Evolutionary conservation across 768 basidiomycete species (phyloP).

Genomic region (Leccinum imitatum): DNA sequence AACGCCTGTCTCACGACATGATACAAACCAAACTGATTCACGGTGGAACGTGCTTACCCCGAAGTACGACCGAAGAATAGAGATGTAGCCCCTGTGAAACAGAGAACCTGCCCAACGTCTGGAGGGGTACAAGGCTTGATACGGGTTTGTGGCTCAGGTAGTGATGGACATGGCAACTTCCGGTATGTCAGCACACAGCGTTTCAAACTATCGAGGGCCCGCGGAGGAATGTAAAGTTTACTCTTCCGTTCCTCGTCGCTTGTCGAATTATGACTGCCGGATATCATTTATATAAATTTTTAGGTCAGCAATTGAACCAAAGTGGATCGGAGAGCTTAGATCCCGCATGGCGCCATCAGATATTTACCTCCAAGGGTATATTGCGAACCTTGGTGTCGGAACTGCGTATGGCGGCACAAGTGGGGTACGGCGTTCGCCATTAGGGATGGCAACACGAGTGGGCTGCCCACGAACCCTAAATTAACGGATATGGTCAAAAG

Average conservation of each 20-base stretch:
- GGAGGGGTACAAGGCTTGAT: neutral
- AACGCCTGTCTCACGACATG: neutral
- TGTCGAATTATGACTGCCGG: conserved; percentile 5
- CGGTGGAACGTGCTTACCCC: neutral
- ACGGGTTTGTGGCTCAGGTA: neutral
- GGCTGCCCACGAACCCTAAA: conserved; percentile 29
- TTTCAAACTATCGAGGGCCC: conserved; percentile 26
- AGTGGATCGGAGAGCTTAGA: conserved; percentile 20
- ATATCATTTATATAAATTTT: neutral
- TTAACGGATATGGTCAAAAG: conserved; percentile 30
- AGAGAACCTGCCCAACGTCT: neutral
- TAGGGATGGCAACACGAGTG: conserved; percentile 13
- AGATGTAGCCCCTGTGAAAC: conserved; percentile 1
- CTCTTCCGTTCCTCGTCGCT: conserved; percentile 6
- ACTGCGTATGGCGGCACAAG: conserved; percentile 5
- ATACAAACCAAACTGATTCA: neutral
- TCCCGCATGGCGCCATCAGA: conserved; percentile 19
- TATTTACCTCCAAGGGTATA: conserved; percentile 15
- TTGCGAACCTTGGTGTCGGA: conserved; percentile 14
- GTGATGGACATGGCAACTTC: conserved; percentile 10
- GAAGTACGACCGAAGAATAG: conserved; percentile 6
- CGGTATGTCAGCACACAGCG: conserved; percentile 13
- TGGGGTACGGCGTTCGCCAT: conserved; percentile 26
- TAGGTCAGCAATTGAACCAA: conserved; percentile 1
- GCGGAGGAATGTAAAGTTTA: conserved; percentile 24